Base-by-base conservation (phyloP, 371 early-diverging fungal species). In the Mortierella sp. region DNA sequence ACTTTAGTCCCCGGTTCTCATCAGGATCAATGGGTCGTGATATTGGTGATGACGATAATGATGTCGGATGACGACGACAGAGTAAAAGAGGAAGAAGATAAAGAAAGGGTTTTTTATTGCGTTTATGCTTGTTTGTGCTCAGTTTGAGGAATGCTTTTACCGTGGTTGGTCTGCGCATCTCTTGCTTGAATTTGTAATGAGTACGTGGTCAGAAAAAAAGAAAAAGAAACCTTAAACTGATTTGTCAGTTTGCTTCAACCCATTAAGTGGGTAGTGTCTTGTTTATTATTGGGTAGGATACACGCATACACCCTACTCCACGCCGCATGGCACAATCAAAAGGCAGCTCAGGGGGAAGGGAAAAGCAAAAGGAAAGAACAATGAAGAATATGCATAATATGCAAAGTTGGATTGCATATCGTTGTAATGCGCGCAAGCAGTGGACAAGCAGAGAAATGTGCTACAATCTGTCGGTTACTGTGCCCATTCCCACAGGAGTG, bases 161-260 rank as follows among this genome's bases (percentile, higher is more conserved):
- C 45, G 45, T 17, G 45, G 10, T 4, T 37, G 37, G 37, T 37
- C 37, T 37, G 37, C 37, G 37, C n/a, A n/a, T n/a, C n/a, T n/a
- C n/a, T n/a, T n/a, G n/a, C 37, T 37, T 37, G 4, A 10, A 37
- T 37, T 37, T 37, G 37, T 37, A 37, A 37, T 4, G 37, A 4
- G 37, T 37, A 10, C 37, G 37, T 37, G 7, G 37, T 37, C 37
- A 37, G 37, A 37, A 10, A 37, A 37, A 37, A 37, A 37, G 5
- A 43, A 43, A 43, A 43, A 43, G 4, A 43, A 43, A 43, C 45
- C 19, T 43, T 43, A 43, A 43, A 15, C 17, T 43, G 45, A 43
- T 43, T 43, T 43, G 45, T 43, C 45, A 43, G 45, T 43, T 43
- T 43, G 45, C 45, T 19, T 43, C 45, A 43, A 43, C 45, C 45